These are phyloP conservation scores for Suhomyces sp. DNA, from an alignment of 805 yeast genomes.

Conservation along the genomic window DNA sequence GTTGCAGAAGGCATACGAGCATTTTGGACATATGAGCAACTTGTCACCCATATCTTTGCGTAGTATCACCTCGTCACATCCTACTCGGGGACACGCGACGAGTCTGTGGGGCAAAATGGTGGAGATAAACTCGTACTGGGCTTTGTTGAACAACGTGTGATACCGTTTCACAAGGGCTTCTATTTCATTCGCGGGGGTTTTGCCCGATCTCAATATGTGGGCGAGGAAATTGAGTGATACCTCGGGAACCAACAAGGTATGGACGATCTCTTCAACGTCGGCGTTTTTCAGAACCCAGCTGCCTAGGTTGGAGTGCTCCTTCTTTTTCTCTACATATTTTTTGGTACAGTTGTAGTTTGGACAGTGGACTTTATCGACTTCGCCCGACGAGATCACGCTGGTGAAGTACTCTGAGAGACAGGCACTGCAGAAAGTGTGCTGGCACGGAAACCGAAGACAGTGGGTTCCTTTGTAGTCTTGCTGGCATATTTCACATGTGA, in stretches of 20 bases:
- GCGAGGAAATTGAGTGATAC: conserved; percentile 34
- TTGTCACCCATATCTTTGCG: conserved; percentile 45
- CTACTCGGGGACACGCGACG: conserved; percentile 47
- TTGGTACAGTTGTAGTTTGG: conserved; percentile 52
- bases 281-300: conserved; percentile 18
- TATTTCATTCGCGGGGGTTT: conserved; percentile 1
- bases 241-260: conserved; percentile 37
- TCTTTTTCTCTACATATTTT: conserved; percentile 12
- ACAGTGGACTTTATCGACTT: conserved; percentile 52
- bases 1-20: conserved; percentile 54
- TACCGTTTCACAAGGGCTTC: conserved; percentile 33
- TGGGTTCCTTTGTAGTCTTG: conserved; percentile 43
- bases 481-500: conserved; percentile 57
- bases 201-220: conserved; percentile 19
- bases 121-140: conserved; percentile 42
- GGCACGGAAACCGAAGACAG: conserved; percentile 47
- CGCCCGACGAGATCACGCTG: conserved; percentile 45
- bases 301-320: conserved; percentile 18
- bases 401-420: conserved; percentile 48
- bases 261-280: conserved; percentile 7
- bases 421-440: conserved; percentile 62
- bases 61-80: conserved; percentile 46
- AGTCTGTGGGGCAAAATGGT: conserved; percentile 47
- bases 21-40: conserved; percentile 47
- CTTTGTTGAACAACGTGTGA: conserved; percentile 31